A percentile compares a stretch with the other conserved stretches of the same genome.
phyloP scores from a whole-genome alignment of 1,139 yeast species.

The Casaregolazyma lundiana region DNA sequence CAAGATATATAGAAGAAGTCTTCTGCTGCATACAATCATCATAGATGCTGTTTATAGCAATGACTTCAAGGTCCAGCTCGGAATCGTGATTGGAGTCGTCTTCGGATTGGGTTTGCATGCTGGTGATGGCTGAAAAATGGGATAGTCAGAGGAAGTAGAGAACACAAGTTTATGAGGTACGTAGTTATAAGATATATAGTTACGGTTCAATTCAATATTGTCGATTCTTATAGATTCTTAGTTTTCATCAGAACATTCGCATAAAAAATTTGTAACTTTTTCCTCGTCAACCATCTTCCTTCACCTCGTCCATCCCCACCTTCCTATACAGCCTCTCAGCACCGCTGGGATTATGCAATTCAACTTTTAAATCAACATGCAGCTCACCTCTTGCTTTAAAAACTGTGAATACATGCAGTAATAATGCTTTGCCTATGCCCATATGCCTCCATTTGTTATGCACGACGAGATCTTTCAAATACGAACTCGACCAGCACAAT shows the following conservation, averaged over 20 bases:
- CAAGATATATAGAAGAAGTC: conserved; percentile 42
- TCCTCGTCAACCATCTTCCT: not conserved
- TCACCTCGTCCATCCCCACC: not conserved
- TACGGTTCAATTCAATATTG: too few relatives aligned
- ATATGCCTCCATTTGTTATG: not conserved
- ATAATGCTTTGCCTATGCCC: not conserved
- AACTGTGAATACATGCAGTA: not conserved
- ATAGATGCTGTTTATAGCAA: conserved; percentile 84
- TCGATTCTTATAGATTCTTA: too few relatives aligned
- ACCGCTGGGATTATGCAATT: not conserved
- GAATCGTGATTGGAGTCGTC: too few relatives aligned
- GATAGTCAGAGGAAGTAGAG: too few relatives aligned
- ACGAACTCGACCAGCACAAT: not conserved
- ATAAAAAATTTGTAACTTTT: not conserved
- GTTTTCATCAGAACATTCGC: too few relatives aligned
- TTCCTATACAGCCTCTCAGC: not conserved
- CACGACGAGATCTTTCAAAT: not conserved
- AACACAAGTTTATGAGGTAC: too few relatives aligned
- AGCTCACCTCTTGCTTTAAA: not conserved
- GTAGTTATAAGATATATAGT: too few relatives aligned
- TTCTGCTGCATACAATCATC: conserved; percentile 52
- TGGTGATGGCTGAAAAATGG: not conserved
- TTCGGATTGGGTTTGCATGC: not conserved
- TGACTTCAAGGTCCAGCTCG: conserved; percentile 70
- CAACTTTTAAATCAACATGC: not conserved